Evolutionary conservation across 164 flowering plant genomes (phyloP).

Genomic region (Malania oleifera): DNA sequence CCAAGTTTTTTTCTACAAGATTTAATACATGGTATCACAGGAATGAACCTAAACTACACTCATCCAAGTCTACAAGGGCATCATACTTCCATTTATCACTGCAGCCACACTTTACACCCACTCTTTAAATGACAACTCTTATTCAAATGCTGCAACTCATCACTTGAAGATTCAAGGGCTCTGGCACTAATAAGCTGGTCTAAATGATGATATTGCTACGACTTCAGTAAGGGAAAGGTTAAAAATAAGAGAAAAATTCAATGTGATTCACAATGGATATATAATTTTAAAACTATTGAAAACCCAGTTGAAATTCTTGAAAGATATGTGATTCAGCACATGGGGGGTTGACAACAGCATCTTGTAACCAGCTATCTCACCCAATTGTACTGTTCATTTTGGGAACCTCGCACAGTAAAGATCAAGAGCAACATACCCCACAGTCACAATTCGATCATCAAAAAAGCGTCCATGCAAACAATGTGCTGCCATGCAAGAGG

Average conservation of each 20-base stretch:
- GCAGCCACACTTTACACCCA: no score
- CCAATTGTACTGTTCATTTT: slow-evolving; percentile 25
- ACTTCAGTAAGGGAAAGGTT: no score
- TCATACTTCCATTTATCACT: neutral
- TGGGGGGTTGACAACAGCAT: neutral
- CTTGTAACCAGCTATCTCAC: neutral
- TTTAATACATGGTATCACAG: no score
- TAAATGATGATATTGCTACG: no score
- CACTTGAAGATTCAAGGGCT: no score
- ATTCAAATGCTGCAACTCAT: no score
- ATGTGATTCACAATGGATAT: neutral
- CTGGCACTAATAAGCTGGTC: no score
- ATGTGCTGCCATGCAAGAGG: slow-evolving; percentile 75
- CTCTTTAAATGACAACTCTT: no score
- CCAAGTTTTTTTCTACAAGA: no score
- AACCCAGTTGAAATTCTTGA: neutral
- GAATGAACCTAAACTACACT: neutral
- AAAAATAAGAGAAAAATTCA: neutral
- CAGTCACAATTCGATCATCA: slow-evolving; percentile 50
- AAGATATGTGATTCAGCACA: neutral
- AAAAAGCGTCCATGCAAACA: slow-evolving; percentile 70
- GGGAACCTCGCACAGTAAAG: slow-evolving; percentile 51
- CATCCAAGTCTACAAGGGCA: neutral
- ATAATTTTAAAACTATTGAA: neutral
- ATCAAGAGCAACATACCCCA: slow-evolving; percentile 53